A percentile compares a stretch with the other conserved stretches of the same genome.
phyloP scores from a whole-genome alignment of 441 rosid genomes.

The Erodium chrysanthum region DNA sequence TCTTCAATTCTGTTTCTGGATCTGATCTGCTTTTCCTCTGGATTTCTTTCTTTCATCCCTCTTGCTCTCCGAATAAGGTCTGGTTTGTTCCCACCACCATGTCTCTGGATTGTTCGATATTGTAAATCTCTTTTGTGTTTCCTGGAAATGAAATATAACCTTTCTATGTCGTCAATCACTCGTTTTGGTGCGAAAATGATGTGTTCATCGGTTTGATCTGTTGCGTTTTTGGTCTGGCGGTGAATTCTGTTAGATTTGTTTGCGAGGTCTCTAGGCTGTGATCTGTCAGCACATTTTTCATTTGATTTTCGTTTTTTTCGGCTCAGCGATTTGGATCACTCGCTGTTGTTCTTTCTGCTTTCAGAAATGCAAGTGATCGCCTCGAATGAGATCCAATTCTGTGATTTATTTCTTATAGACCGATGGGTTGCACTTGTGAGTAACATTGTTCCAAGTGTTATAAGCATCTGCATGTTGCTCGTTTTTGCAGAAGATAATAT shows the following conservation, averaged over 20 bases:
- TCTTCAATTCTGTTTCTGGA: neutral
- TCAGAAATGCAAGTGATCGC: neutral
- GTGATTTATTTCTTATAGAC: neutral
- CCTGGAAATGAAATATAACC: neutral
- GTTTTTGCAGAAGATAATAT: neutral
- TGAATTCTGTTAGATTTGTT: neutral
- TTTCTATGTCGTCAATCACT: too few relatives aligned
- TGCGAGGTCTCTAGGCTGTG: neutral
- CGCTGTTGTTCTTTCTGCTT: neutral
- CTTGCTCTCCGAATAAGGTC: neutral
- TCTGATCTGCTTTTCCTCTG: neutral
- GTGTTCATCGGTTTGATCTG: neutral
- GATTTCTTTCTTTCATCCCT: neutral
- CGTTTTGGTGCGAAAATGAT: too few relatives aligned
- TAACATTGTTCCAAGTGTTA: neutral
- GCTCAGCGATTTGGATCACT: neutral
- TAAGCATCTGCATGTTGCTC: neutral
- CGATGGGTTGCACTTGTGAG: neutral
- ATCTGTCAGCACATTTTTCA: neutral
- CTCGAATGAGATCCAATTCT: neutral
- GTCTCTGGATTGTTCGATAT: too few relatives aligned
- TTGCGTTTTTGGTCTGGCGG: neutral
- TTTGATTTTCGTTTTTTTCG: neutral
- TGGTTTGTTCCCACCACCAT: neutral
- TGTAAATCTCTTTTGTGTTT: neutral